Evolutionary conservation across 345 rosid genomes (phyloP), one percentile per base, ranked within the genome.

Genomic region (Sisymbrium altissimum): DNA sequence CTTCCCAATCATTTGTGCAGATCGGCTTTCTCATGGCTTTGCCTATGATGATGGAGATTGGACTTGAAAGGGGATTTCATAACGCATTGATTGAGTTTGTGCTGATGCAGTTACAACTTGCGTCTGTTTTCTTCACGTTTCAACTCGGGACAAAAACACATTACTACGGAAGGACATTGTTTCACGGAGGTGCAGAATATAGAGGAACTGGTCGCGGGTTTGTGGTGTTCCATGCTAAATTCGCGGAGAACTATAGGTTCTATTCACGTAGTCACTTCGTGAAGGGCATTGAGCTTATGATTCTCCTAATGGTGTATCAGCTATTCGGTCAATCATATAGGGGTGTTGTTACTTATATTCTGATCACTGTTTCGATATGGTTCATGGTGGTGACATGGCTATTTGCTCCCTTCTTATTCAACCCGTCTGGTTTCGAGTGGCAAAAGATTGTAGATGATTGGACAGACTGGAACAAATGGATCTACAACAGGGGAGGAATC

Each of bases 151-250:
- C 88, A 71, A 86, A 83, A 41, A 81, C 86, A 25, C 93, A 86
- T 66, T 88, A 88, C 70, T 88, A 74, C 35, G 90, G 93, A 45
- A 82, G 87, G 61, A 86, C 98, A 50, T 54, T 90, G 78, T 86
- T 90, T 56, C 96, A 90, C 69, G 96, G 96, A 58, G 96, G 96
- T 17, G 93, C 96, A 27, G 82, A 89, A 64, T 89, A 90, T 77
- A 83, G 98, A 82, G 84, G 88, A 30, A 92, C 98, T 21, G 98
- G 98, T 9, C 90, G 98, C 12, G 98, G 98, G 8, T 92, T 92
- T 58, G 98, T 92, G 9, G 95, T 92, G 75, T 82, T 81, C 78
- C 96, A 92, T 74, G 96, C 91, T 54, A 92, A 88, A 64, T 90
- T 92, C 76, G 95, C 96, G 2, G 96, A 90, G 43, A 87, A 86